phyloP scores from a whole-genome alignment of 73 alveolate genomes.

The Paramecium pentaurelia region DNA sequence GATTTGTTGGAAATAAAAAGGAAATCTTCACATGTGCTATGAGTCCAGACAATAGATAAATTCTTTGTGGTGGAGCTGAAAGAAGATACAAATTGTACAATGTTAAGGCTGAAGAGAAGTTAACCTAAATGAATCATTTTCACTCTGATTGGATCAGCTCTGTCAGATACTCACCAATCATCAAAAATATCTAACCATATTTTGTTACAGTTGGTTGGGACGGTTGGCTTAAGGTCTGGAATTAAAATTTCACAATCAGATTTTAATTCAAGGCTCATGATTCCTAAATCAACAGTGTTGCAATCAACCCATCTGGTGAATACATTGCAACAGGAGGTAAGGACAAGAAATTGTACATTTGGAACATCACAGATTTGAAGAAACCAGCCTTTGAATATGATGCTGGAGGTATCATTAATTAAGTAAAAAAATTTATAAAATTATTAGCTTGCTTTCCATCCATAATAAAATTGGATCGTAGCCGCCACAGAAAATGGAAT shows the following conservation, averaged over 20 bases:
- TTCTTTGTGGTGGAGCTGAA: conserved; percentile 92
- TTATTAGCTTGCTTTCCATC: conserved; percentile 82
- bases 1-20: conserved; percentile 90
- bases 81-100: conserved; percentile 91
- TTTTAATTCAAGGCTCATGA: conserved; percentile 84
- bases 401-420: conserved; percentile 78
- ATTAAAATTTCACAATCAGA: conserved; percentile 78
- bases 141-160: conserved; percentile 59
- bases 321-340: conserved; percentile 95
- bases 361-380: conserved; percentile 82
- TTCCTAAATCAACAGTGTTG: conserved; percentile 68
- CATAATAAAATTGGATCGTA: conserved; percentile 81
- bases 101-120: conserved; percentile 89
- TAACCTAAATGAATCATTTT: conserved; percentile 38
- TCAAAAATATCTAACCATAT: conserved; percentile 50
- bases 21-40: conserved; percentile 90
- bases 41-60: conserved; percentile 93
- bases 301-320: conserved; percentile 75
- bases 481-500: conserved; percentile 82
- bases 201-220: conserved; percentile 85
- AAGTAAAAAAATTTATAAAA: conserved; percentile 59
- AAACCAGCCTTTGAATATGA: conserved; percentile 57
- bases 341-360: conserved; percentile 91
- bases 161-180: conserved; percentile 76
- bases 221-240: conserved; percentile 87